Evolutionary conservation across 148 eudicot species (phyloP).

Genomic region (Diospyros kaki): DNA sequence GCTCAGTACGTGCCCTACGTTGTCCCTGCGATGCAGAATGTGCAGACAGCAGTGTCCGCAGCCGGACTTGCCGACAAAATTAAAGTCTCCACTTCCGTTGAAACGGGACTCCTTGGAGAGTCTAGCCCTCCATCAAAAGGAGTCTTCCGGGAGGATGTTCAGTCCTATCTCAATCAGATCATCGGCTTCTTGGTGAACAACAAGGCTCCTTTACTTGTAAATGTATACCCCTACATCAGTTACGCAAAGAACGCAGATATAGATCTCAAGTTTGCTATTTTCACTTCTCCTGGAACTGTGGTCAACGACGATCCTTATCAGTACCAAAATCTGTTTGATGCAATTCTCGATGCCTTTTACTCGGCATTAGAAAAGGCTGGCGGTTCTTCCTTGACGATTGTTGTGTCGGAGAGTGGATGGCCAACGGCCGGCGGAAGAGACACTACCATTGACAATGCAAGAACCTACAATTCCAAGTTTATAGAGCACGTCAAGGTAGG

Average conservation of each 20-base stretch:
- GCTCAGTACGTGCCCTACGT: neutral
- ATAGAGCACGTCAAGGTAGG: conserved; percentile 38
- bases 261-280: conserved; percentile 8
- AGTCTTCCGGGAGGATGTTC: neutral
- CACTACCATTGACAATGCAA: conserved; percentile 29
- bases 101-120: conserved; percentile 14
- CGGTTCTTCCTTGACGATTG: conserved; percentile 18
- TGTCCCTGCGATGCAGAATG: conserved; percentile 14
- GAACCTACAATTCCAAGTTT: conserved; percentile 40
- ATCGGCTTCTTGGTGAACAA: conserved; percentile 10
- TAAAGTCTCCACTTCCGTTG: conserved; percentile 30
- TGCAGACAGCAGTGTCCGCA: conserved; percentile 16
- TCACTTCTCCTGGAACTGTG: neutral
- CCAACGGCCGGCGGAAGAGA: conserved; percentile 43
- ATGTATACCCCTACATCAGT: conserved; percentile 12
- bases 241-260: conserved; percentile 6
- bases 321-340: conserved; percentile 19
- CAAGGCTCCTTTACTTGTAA: conserved; percentile 7
- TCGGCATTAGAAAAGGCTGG: conserved; percentile 40
- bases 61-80: conserved; percentile 19
- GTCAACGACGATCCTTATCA: neutral
- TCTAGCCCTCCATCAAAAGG: conserved; percentile 16
- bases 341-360: conserved; percentile 36
- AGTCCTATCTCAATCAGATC: conserved; percentile 1
- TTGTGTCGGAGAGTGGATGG: conserved; percentile 73